These are phyloP conservation scores for Cyclotella baltica DNA, from an alignment of 108 stramenopile genomes.

Conservation along the genomic window DNA sequence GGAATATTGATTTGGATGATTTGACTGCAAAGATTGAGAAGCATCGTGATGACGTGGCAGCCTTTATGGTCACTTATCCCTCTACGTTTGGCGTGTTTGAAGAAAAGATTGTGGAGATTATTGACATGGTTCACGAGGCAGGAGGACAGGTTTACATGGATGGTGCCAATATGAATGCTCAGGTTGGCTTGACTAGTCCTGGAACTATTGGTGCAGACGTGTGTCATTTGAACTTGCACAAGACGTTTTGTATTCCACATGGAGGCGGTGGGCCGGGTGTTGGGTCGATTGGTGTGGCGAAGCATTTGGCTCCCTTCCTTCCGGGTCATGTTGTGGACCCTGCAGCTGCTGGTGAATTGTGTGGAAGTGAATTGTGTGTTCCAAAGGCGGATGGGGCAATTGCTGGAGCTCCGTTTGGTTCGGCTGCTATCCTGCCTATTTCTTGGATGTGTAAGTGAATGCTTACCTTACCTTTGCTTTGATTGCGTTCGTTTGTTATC, in stretches of 20 bases:
- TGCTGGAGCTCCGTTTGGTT: conserved; percentile 98
- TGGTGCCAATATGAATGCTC: conserved; percentile 99
- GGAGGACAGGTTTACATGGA: conserved; percentile 99
- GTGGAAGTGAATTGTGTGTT: conserved; percentile 78
- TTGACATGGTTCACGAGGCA: conserved; percentile 87
- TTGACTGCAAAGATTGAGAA: conserved; percentile 91
- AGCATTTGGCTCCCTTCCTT: conserved; percentile 96
- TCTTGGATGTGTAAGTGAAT: conserved; percentile 91
- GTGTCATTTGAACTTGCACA: conserved; percentile 99
- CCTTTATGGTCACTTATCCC: conserved; percentile 99
- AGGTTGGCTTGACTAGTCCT: conserved; percentile 97
- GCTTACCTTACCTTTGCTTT: background rate
- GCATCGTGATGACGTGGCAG: conserved; percentile 92
- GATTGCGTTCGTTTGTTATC: background rate
- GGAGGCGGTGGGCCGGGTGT: conserved; percentile 99
- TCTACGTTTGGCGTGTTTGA: conserved; percentile 99
- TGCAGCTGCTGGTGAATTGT: conserved; percentile 83
- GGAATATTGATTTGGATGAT: conserved; percentile 95
- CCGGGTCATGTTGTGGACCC: conserved; percentile 95
- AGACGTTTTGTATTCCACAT: conserved; percentile 99
- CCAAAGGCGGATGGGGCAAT: conserved; percentile 83
- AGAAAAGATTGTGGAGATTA: conserved; percentile 93
- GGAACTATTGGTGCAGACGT: conserved; percentile 98
- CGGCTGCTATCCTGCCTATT: conserved; percentile 98
- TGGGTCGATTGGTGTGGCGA: conserved; percentile 96